phyloP scores from a whole-genome alignment of 768 basidiomycete genomes.

The Leucosporidium creatinivorum region DNA sequence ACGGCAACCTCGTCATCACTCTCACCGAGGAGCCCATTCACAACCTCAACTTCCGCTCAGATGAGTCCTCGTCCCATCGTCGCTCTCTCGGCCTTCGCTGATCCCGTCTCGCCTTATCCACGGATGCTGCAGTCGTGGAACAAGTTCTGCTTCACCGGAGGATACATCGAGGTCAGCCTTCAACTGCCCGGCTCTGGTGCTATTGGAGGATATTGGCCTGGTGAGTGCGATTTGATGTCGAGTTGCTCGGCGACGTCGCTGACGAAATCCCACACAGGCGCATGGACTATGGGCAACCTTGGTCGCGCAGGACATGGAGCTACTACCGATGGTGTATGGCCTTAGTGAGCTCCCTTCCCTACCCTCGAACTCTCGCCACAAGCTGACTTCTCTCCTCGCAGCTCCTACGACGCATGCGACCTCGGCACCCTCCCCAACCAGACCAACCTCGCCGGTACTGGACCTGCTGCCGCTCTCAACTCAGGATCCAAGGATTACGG shows the following conservation, averaged over 20 bases:
- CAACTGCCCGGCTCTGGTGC: constrained; percentile 26
- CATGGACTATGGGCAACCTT: constrained; percentile 51
- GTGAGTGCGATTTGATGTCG: constrained; percentile 56
- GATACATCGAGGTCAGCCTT: constrained; percentile 59
- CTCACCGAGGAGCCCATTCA: constrained; percentile 59
- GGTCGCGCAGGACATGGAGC: constrained; percentile 80
- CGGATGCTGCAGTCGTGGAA: constrained; percentile 78
- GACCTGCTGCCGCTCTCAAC: constrained; percentile 51
- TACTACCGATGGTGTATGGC: constrained; percentile 65
- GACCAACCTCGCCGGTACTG: constrained; percentile 52
- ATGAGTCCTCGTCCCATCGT: too few relatives aligned
- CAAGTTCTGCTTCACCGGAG: constrained; percentile 81
- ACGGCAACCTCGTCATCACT: constrained; percentile 67
- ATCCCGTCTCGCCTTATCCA: too few relatives aligned
- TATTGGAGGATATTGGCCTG: constrained; percentile 69
- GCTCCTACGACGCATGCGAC: constrained; percentile 80
- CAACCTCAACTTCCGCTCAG: constrained; percentile 71
- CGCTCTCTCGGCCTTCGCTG: too few relatives aligned
- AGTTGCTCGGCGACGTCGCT: not conserved
- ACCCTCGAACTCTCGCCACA: too few relatives aligned
- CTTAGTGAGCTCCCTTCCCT: constrained; percentile 37
- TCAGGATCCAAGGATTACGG: constrained; percentile 44
- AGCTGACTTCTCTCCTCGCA: constrained; percentile 41
- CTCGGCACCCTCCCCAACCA: constrained; percentile 79
- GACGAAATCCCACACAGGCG: not conserved